Base-by-base conservation (phyloP, 2,329 filamentous ascomycete genomes). In the Tolypocladium pustulatum region DNA sequence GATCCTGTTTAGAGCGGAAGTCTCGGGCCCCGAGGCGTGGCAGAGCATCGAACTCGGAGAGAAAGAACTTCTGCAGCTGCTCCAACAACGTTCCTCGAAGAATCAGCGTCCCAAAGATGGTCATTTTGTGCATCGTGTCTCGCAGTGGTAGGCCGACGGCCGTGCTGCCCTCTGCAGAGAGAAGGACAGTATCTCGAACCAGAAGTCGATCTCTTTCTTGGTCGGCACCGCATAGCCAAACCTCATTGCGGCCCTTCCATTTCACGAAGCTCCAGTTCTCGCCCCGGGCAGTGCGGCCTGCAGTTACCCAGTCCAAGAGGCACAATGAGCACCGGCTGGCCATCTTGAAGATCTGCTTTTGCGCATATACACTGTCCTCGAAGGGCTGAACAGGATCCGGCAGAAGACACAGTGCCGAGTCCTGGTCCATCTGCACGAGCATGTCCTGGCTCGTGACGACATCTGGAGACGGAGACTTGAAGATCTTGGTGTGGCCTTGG, bases 351-450 rank as follows among this genome's bases (percentile, higher is more conserved):
- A 85, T 81, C 72, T 97, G 94, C 20, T 78, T 81, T 73, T 97
- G 94, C 65, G 88, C 84, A 72, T 96, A 97, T 51, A 88, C 83
- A 67, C 90, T 95, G 62, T 84, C 82, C 61, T 85, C 86, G 70
- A 96, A 97, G 0, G 94, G 94, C 70, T 97, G 93, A 3, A 96
- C 89, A 0, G 94, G 94, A 70, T 99, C 94, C 0, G 94, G 94
- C 13, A 97, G 81, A 61, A 88, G 77, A 66, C 86, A 87, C 17
- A 88, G 75, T 1, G 79, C 81, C 8, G 78, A 82, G 27, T 72
- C 76, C 17, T 76, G 65, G 30, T 77, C 74, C 57, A 89, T 73
- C 3, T 71, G 70, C 37, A 83, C 78, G 15, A 74, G 70, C 60
- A 89, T 71, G 1, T 69, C 76, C 71, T 89, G 86, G 25, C 78